Base-by-base conservation (phyloP, 352 stramenopile species). In the Achlya hypogyna region DNA sequence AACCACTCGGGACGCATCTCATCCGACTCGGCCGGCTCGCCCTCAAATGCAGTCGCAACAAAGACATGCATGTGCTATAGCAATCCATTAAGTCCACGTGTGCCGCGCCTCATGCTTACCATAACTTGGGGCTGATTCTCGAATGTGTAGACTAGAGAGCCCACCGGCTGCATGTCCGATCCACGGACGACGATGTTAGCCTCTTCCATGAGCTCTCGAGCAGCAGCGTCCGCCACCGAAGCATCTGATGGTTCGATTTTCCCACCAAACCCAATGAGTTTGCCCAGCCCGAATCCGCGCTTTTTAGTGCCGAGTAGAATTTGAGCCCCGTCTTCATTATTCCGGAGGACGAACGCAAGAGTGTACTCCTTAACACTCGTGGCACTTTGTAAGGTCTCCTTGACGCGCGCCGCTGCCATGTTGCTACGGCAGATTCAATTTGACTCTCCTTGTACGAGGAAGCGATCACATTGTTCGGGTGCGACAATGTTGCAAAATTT, bases 261-360 rank as follows among this genome's bases (percentile, higher is more conserved):
- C 8, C 88, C 88, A 3, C 88, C 88, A 65, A 96, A 96, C 27
- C 88, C 86, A 67, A 96, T 96, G 83, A 81, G 95, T 69, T 96
- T 95, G 62, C 86, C 87, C 47, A 74, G 32, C 16, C 88, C 88
- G 52, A 96, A 94, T 38, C 88, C 88, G 40, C 87, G 79, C 70
- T 96, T 95, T 70, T 96, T 96, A 67, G 90, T 72, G 3, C 88
- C 88, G 28, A 93, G 72, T 34, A 93, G 74, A 42, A 92, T 45
- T n/a, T n/a, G n/a, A n/a, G n/a, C n/a, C n/a, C n/a, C n/a, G n/a
- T n/a, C n/a, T 18, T 45, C 38, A 18, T 45, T 45, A 18, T 10
- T 45, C 2, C 38, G 38, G n/a, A 45, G 38, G 38, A 45, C 38
- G n/a, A 45, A 45, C 12, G 38, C 38, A 10, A 45, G 38, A 10